Evolutionary conservation across 2,329 filamentous ascomycete genomes (phyloP).

Genomic region (Stachybotrys chartarum): DNA sequence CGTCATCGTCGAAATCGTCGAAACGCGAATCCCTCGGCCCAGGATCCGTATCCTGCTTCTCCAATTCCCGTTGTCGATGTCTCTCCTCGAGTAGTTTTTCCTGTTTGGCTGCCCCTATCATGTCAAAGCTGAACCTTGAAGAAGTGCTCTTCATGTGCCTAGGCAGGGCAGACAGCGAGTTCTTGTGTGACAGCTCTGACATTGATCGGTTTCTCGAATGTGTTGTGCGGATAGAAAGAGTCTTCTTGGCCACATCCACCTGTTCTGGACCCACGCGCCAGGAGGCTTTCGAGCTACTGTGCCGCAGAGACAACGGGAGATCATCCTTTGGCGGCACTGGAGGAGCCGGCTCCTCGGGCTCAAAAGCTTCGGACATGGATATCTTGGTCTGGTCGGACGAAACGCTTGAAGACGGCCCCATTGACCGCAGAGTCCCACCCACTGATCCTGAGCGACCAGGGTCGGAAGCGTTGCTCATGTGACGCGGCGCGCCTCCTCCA

Average conservation of each 20-base stretch:
- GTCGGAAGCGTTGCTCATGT: slow-evolving; percentile 22
- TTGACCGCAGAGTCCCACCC: slow-evolving; percentile 16
- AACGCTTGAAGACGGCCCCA: slow-evolving; percentile 17
- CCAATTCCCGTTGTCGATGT: slow-evolving; percentile 59
- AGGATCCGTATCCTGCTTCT: slow-evolving; percentile 42
- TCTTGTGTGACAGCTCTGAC: slow-evolving; percentile 38
- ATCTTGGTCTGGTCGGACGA: slow-evolving; percentile 13
- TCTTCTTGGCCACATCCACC: slow-evolving; percentile 10
- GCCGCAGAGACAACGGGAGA: slow-evolving; percentile 14
- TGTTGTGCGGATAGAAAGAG: slow-evolving; percentile 20
- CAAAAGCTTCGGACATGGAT: slow-evolving; percentile 2
- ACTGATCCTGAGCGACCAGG: slow-evolving; percentile 15
- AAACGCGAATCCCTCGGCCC: slow-evolving; percentile 43
- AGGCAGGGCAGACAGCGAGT: slow-evolving; percentile 43
- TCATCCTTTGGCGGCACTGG: slow-evolving; percentile 33
- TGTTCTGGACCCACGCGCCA: slow-evolving; percentile 10
- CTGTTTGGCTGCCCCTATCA: slow-evolving; percentile 61
- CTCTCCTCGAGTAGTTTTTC: slow-evolving; percentile 67
- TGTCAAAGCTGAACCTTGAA: slow-evolving; percentile 76
- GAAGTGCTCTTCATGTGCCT: slow-evolving; percentile 69
- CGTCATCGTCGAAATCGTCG: slow-evolving; percentile 56
- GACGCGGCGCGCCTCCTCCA: slow-evolving; percentile 3
- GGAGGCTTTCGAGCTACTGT: slow-evolving; percentile 14
- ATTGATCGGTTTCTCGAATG: slow-evolving; percentile 48
- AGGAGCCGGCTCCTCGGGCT: slow-evolving; percentile 13